Base-by-base conservation (phyloP, 2,329 filamentous ascomycete genomes). In the Aspergillus aculeatus region DNA sequence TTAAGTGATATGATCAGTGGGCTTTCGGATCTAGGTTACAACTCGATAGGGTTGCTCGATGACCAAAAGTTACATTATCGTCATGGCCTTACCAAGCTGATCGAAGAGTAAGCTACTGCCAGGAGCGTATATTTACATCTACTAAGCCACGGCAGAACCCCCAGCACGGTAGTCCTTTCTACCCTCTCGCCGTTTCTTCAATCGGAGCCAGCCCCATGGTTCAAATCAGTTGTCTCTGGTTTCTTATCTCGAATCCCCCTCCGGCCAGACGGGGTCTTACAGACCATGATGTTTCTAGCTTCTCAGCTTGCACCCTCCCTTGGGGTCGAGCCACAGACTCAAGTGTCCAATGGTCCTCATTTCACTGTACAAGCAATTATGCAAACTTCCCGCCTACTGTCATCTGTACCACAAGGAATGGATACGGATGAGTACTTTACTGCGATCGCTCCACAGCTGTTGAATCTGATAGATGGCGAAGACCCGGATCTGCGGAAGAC, bases 351-450 rank as follows among this genome's bases (percentile, higher is more conserved):
- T 54, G 77, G 76, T 0, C 75, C 77, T 11, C 72, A 72, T 54
- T 73, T 80, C 19, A 79, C 77, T 3, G 72, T 79, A 5, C 75
- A 78, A 57, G 74, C 75, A 2, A 78, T 80, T 10, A 78, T 78
- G 75, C 77, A 78, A 50, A 75, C 73, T 2, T 79, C 77, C 4
- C 72, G 71, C 29, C 62, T 80, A 21, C 68, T 80, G 7, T 77
- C 76, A 1, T 77, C 77, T 47, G 74, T 80, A 4, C 77, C 77
- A 0, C 73, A 74, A 29, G 72, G 67, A 14, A 69, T 76, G 64
- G 69, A 77, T 5, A 62, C 75, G 6, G 54, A 59, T 12, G 53
- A 59, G n/a, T 80, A 78, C 60, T 77, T 79, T 44, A 60, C 61
- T 1, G 68, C 67, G n/a, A 73, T 79, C 58, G 73, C 71, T 12